Evolutionary conservation across 495 filamentous ascomycete genomes (phyloP), one percentile per base, ranked within the genome.

Genomic region (Tuber umbilicatum): DNA sequence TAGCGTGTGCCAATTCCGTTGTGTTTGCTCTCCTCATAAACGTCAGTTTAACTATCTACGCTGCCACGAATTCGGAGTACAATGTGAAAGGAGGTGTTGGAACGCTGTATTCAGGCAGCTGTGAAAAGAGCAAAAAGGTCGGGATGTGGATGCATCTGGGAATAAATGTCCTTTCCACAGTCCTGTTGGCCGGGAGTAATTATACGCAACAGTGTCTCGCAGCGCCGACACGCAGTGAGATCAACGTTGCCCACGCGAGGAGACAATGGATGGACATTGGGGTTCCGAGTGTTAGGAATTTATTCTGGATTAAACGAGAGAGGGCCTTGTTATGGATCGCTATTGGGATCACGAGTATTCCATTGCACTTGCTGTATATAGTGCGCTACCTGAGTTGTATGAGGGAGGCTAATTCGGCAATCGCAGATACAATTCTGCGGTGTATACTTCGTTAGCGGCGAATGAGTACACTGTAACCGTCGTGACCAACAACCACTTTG

Each of bases 351-450:
- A 73, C 55, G 47, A 67, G 55, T 5, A 35, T 73, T 42, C 70
- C 64, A 5, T 41, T 76, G 23, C 50, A 73, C 37, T 68, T 76
- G 16, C 47, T 73, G 74, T 73, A 69, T 19, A 9, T 40, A 27
- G 41, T n/a, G 27, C 6, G 1, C 7, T 50, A 6, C 23, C 2
- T 38, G 3, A 4, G 37, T 72, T 16, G 3, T n/a, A 67, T 16
- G 21, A 19, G 16, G 27, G 27, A 27, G 41, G 14, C 31, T 41
- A n/a, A 71, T 60, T 43, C 42, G 31, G 12, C 5, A 16, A 35
- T 21, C 31, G 16, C 68, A 75, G 72, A 23, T 80, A 75, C 75
- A 83, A 83, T 76, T 83, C 77, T 17, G 76, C 78, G 7, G 47
- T 83, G 42, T 82, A 81, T 50, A 74, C 76, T 19, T 77, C 80